Evolutionary conservation across 768 basidiomycete genomes (phyloP), one percentile per base, ranked within the genome.

Genomic region (Mrakia hoshinonis): DNA sequence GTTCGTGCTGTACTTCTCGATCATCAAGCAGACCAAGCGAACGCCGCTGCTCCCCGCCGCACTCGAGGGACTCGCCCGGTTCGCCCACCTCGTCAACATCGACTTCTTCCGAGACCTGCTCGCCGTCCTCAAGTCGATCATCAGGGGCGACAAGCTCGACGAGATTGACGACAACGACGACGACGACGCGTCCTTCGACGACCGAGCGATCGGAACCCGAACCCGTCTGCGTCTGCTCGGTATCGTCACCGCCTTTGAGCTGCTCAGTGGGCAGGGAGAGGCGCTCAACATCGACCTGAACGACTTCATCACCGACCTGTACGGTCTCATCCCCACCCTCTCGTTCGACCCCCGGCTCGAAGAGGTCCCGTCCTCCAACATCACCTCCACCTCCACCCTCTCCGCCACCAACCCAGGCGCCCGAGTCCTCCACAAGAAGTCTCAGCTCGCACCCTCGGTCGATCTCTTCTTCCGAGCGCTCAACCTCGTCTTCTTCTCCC

Each of bases 41-140:
- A 89, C 89, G 1, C 81, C 81, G 4, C 84, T 98, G 11, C 84
- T 98, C 18, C 87, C 92, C 26, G 85, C 89, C 39, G 94, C 93
- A 52, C 83, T 99, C 74, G 87, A 89, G 76, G 96, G 96, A 73
- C 89, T 98, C 76, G 87, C 93, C 3, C 88, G 87, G 81, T 98
- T 91, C 77, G 89, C 95, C 0, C 96, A 98, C 78, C 85, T 97
- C 70, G 92, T 99, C 79, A 99, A 96, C 80, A 85, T 98, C 75
- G 94, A 99, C 79, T 98, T 99, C 81, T 99, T 98, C 86, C 88
- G 89, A 77, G 96, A 99, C 81, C 83, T 99, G 60, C 85, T 99
- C 82, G 83, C 85, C 67, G 91, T 93, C 6, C 83, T 99, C 43
- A 90, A 90, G 81, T 84, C 84, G 70, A 84, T 94, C 70, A 86